Percentiles rank a stretch among this genome's conserved stretches.
Conservation (phyloP, 805 yeast genomes). For the Candida taoyuanica region DNA sequence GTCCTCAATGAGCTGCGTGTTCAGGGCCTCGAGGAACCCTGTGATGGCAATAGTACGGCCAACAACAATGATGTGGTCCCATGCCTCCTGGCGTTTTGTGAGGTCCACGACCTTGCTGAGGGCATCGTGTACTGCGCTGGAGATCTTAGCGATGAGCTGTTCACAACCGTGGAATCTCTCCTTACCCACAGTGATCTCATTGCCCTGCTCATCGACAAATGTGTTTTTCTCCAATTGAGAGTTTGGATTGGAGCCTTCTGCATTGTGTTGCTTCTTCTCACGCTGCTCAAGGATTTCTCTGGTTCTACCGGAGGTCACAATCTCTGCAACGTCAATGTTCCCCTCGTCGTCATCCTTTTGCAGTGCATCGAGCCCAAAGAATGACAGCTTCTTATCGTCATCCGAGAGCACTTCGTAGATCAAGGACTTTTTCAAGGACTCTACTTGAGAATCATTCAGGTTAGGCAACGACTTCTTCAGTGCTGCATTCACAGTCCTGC, state of each 20-base stretch:
- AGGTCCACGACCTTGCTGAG: slow-evolving; percentile 60
- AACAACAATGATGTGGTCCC: slow-evolving; percentile 73
- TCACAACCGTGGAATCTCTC: slow-evolving; percentile 84
- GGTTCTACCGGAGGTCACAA: slow-evolving; percentile 74
- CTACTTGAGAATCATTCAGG: slow-evolving; percentile 55
- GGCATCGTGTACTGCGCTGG: slow-evolving; percentile 48
- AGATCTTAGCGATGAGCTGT: slow-evolving; percentile 49
- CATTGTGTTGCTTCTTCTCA: slow-evolving; percentile 43
- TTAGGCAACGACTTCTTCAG: slow-evolving; percentile 54
- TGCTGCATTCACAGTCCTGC: slow-evolving; percentile 52
- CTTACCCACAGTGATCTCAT: slow-evolving; percentile 67
- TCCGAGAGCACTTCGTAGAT: slow-evolving; percentile 78
- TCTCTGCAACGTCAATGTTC: slow-evolving; percentile 85
- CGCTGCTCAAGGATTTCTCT: slow-evolving; percentile 66
- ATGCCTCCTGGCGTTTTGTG: slow-evolving; percentile 71
- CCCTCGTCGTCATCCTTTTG: slow-evolving; percentile 51
- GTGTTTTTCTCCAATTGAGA: slow-evolving; percentile 67
- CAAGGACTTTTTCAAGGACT: slow-evolving; percentile 64
- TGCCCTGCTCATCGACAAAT: slow-evolving; percentile 58
- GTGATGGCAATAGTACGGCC: slow-evolving; percentile 75
- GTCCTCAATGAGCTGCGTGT: slow-evolving; percentile 52
- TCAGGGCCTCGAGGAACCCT: slow-evolving; percentile 71
- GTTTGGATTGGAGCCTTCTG: slow-evolving; percentile 42
- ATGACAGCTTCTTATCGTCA: slow-evolving; percentile 57
- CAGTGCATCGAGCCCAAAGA: slow-evolving; percentile 53